Conservation (phyloP, 139 green algal species). For the Picochlorum costavermella region DNA sequence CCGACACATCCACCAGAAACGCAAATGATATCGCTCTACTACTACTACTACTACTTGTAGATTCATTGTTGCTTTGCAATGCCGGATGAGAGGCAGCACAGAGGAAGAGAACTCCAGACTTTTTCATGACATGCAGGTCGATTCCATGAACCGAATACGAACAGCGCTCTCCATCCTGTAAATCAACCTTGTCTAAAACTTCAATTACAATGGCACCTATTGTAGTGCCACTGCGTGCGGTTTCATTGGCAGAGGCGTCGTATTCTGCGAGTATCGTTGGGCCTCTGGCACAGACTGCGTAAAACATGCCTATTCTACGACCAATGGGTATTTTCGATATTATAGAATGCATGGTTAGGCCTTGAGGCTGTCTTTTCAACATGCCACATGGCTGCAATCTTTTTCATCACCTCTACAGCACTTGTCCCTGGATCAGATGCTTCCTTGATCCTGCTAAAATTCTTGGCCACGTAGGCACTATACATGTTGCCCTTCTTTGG, state of each 20-base stretch:
- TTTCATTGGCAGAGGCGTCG: too few species aligned
- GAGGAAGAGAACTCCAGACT: constrained; percentile 63
- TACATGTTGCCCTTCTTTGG: constrained; percentile 15
- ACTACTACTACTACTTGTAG: too few species aligned
- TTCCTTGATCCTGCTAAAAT: too few species aligned
- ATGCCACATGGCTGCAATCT: constrained; percentile 20
- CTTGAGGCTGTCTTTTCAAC: not conserved
- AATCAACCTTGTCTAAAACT: constrained; percentile 65
- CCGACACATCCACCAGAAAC: constrained; percentile 78
- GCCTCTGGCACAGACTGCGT: too few species aligned
- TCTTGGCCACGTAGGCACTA: constrained; percentile 38
- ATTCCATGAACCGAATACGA: constrained; percentile 47
- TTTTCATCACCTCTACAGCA: constrained; percentile 32
- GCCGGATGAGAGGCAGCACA: not conserved
- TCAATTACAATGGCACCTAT: not conserved
- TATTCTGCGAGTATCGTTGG: too few species aligned
- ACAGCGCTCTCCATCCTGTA: constrained; percentile 28
- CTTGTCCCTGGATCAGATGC: constrained; percentile 17
- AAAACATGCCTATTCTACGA: constrained; percentile 30
- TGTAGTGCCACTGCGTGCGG: too few species aligned
- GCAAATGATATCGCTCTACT: constrained; percentile 45
- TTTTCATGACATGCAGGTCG: constrained; percentile 79
- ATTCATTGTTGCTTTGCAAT: not conserved
- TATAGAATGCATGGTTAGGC: too few species aligned
- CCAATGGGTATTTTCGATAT: too few species aligned